Evolutionary conservation across 2,329 filamentous ascomycete species (phyloP).

Genomic region (Sporothrix variecibatus): DNA sequence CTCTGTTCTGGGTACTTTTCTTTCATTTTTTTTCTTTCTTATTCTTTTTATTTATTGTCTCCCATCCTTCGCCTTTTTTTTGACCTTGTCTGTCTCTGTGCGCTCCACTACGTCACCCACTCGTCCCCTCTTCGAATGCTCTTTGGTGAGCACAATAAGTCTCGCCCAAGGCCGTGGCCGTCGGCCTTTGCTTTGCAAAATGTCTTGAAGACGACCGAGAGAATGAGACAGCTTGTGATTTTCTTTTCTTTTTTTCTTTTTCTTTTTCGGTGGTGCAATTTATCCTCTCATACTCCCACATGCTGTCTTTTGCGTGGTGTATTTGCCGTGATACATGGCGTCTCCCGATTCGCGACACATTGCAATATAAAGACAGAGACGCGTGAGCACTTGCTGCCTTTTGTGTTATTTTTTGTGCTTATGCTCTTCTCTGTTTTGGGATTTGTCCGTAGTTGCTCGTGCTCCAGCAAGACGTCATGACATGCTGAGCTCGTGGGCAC

Average conservation of each 20-base stretch:
- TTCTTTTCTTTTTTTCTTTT: background rate
- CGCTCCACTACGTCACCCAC: background rate
- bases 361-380: background rate
- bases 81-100: background rate
- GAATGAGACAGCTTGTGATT: background rate
- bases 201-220: background rate
- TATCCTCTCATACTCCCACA: background rate
- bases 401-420: background rate
- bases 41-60: background rate
- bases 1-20: background rate
- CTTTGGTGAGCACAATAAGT: background rate
- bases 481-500: background rate
- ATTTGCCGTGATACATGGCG: background rate
- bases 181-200: background rate
- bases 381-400: background rate
- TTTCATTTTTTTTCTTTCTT: background rate
- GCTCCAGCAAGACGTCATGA: background rate
- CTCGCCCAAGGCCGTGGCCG: conserved; percentile 22
- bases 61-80: background rate
- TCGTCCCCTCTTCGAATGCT: background rate
- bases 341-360: background rate
- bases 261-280: background rate
- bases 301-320: background rate
- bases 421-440: background rate
- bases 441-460: background rate